Base-by-base conservation (phyloP, 2,329 filamentous ascomycete species). In the Ophiosphaerella herpotricha region DNA sequence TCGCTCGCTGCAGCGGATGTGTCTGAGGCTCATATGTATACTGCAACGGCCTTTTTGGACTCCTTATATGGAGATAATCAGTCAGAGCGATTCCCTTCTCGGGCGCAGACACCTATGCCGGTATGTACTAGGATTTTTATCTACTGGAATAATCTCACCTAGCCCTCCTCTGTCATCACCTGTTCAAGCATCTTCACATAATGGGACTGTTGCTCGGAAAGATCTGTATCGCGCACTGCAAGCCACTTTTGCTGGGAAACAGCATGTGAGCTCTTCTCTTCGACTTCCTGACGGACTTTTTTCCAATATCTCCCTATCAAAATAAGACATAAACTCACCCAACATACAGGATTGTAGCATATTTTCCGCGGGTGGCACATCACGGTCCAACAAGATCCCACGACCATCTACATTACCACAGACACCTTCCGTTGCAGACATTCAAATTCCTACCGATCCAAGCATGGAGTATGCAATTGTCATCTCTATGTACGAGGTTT, bases 401-500 rank as follows among this genome's bases (percentile, higher is more conserved):
- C 83, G 87, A 55, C 83, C 88, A 1, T 88, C 86, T n/a, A 78
- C 80, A 2, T 78, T 94, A 5, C 90, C 92, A 1, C 85, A 88
- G 50, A 77, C 80, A 5, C 93, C 93, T 7, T 86, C 91, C 56
- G 84, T 96, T 44, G 85, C 85, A 72, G 80, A 86, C 43, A 78
- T 96, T 37, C 77, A 81, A 4, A 80, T 95, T 0, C 80, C 84
- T 0, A 78, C 85, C 40, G 88, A 92, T 54, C 78, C 80, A 1
- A 82, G 82, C 16, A 84, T 87, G 46, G 90, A 96, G 61, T 97
- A 97, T 63, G 88, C 89, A 4, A 85, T 99, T 46, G 78, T 99
- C 9, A 82, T 99, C 18, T 96, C 91, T 46, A 99, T 99, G 92
- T 97, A 97, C 74, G 94, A 99, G 73, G 93, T 99, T 1, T 97